These are phyloP conservation scores for Trichophaea hybrida DNA, from an alignment of 2,329 filamentous ascomycete species.

Conservation along the genomic window DNA sequence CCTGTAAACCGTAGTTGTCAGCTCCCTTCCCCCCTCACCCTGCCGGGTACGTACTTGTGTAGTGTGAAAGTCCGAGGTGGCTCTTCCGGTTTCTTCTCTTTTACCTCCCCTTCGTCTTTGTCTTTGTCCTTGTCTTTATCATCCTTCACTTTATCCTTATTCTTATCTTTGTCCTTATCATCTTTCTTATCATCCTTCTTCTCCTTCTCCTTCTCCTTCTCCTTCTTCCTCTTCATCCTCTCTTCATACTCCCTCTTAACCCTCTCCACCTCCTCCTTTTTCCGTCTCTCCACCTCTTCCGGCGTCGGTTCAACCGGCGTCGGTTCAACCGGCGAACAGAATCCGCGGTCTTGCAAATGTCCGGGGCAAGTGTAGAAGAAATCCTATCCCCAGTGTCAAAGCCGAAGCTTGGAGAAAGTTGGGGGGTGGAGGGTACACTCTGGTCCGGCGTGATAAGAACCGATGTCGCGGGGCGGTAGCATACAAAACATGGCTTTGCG, in stretches of 20 bases:
- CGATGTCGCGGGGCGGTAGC: not conserved
- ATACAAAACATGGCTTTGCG: not conserved
- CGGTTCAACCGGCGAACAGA: constrained; percentile 49
- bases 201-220: constrained; percentile 38
- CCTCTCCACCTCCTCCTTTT: constrained; percentile 65
- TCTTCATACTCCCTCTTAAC: constrained; percentile 29
- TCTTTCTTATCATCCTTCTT: constrained; percentile 58
- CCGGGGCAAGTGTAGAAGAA: constrained; percentile 81
- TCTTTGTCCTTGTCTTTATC: constrained; percentile 34
- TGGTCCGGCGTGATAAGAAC: constrained; percentile 1
- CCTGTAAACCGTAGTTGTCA: constrained; percentile 34
- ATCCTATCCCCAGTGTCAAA: constrained; percentile 37
- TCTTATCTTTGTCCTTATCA: constrained; percentile 40
- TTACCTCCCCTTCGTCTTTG: constrained; percentile 34
- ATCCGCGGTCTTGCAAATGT: constrained; percentile 70
- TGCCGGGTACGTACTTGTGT: constrained; percentile 47
- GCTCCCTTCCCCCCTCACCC: not conserved
- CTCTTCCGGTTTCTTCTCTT: constrained; percentile 38
- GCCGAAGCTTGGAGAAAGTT: not conserved
- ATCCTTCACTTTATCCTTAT: constrained; percentile 37
- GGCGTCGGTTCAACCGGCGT: constrained; percentile 44
- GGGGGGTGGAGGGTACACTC: constrained; percentile 41
- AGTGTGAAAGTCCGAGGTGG: constrained; percentile 70
- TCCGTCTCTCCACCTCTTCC: constrained; percentile 48
- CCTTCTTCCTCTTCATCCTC: constrained; percentile 24